These are phyloP conservation scores for Alternaria sp. DNA, from an alignment of 2,329 filamentous ascomycete species.

Conservation along the genomic window DNA sequence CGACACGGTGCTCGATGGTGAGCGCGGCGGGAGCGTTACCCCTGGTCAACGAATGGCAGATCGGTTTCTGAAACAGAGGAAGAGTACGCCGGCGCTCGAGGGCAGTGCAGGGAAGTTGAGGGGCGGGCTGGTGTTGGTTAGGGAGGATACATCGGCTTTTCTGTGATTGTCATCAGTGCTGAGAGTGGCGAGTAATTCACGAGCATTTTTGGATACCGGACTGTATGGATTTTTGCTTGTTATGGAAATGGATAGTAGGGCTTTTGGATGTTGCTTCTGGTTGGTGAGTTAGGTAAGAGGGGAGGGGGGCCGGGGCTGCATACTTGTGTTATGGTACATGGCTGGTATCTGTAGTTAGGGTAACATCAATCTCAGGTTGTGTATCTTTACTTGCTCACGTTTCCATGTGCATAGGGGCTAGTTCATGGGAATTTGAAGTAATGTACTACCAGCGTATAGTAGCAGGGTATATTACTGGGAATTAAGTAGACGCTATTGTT, in stretches of 20 bases:
- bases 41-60: constrained; percentile 47
- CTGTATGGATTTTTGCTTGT: neutral
- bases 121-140: constrained; percentile 19
- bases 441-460: neutral
- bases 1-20: constrained; percentile 21
- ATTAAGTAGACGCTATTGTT: neutral
- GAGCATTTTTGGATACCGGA: neutral
- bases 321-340: neutral
- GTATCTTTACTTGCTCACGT: neutral
- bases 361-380: neutral
- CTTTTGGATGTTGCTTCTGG: neutral
- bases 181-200: neutral
- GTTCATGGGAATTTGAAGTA: neutral
- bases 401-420: neutral
- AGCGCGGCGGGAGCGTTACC: constrained; percentile 30
- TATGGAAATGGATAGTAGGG: neutral
- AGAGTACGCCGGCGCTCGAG: constrained; percentile 20
- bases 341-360: neutral
- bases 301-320: neutral
- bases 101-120: constrained; percentile 7
- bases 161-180: constrained; percentile 15
- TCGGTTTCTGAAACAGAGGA: constrained; percentile 36
- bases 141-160: constrained; percentile 39
- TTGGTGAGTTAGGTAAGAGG: neutral
- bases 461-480: neutral